Evolutionary conservation across 495 filamentous ascomycete species (phyloP).

Genomic region (Aspergillus nidulans): DNA sequence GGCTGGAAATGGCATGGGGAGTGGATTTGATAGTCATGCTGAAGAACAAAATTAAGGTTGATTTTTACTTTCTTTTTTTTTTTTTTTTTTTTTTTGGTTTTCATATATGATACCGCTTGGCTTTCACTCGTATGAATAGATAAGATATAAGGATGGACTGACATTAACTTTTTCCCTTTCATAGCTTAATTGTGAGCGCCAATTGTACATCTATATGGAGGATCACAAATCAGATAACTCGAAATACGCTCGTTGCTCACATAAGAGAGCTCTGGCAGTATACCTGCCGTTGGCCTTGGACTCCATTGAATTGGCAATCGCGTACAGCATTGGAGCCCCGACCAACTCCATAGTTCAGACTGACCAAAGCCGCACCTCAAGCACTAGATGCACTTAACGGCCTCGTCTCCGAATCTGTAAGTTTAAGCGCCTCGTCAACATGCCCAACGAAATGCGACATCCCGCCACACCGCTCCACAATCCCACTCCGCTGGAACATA

Average conservation of each 20-base stretch:
- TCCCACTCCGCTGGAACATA: constrained; percentile 73
- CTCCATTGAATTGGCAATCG: too few relatives aligned
- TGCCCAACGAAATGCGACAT: constrained; percentile 70
- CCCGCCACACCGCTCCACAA: constrained; percentile 74
- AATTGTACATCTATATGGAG: too few relatives aligned
- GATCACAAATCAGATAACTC: too few relatives aligned
- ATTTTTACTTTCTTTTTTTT: background rate
- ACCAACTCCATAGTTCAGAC: too few relatives aligned
- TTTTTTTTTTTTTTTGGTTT: too few relatives aligned
- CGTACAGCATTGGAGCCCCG: background rate
- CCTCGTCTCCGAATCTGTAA: constrained; percentile 64
- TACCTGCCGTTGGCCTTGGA: too few relatives aligned
- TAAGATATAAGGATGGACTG: background rate
- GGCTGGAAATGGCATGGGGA: background rate
- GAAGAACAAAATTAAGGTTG: background rate
- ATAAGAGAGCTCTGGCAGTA: too few relatives aligned
- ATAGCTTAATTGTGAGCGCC: too few relatives aligned
- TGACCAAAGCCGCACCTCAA: background rate
- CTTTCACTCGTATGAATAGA: too few relatives aligned
- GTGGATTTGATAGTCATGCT: background rate
- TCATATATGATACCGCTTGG: background rate
- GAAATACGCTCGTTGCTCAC: too few relatives aligned
- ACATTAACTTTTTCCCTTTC: background rate
- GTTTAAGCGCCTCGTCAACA: constrained; percentile 76
- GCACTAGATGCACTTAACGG: background rate